Base-by-base conservation (phyloP, 2,329 filamentous ascomycete species). In the Trichoderma sp. region DNA sequence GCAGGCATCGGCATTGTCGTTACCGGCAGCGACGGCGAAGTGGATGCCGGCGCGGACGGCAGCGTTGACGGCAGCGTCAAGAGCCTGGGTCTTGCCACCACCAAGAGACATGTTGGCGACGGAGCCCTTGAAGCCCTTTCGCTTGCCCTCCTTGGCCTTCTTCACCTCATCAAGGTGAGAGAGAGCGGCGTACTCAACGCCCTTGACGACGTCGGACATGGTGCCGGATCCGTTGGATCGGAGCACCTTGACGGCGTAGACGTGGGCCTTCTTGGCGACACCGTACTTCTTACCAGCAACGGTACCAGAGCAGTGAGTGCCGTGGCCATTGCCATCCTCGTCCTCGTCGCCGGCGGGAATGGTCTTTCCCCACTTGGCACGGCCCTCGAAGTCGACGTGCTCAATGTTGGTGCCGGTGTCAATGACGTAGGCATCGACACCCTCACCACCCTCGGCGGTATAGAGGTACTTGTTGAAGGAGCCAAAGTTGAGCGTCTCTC, bases 81-180 rank as follows among this genome's bases (percentile, higher is more conserved):
- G 90, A 76, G 93, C 90, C 73, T 89, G 87, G 70, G 94, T 97
- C 87, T 97, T 98, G 86, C 95, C 95, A 84, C 95, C 95, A 78
- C 95, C 95, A 68, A 99, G 91, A 78, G 92, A 96, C 95, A 99
- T 99, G 89, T 99, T 99, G 84, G 96, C 95, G 78, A 94, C 91
- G 72, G 93, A 97, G 78, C 95, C 95, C 90, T 98, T 98, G 91
- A 97, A 98, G 79, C 91, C 92, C 91, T 98, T 92, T 82, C 89
- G 89, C 85, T 96, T 93, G 76, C 93, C 93, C 67, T 87, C 86
- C 90, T 97, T 96, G 76, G 92, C 92, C 70, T 84, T 84, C 80
- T 90, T 87, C 74, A 90, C 88, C 79, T 94, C 88, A 79, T 92
- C 87, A 60, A 87, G 76, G 83, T 99, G 96, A 73, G 88, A 83